These are phyloP conservation scores for Spencermartinsiella ligniputridi DNA, from an alignment of 1,139 yeast species.

Conservation along the genomic window DNA sequence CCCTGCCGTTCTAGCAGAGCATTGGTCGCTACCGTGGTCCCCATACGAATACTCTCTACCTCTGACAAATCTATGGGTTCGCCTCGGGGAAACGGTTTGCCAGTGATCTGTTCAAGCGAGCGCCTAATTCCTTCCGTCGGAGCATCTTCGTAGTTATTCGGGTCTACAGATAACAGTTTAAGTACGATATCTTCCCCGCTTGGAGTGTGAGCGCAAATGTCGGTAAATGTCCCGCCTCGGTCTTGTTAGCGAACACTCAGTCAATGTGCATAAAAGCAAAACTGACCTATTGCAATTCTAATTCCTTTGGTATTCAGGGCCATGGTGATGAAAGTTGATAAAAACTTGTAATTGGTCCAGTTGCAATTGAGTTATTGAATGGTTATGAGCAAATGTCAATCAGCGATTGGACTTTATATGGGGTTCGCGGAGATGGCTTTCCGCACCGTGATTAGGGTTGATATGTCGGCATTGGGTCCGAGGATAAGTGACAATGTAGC, in stretches of 20 bases:
- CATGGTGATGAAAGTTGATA: too few relatives aligned
- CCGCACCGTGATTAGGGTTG: too few relatives aligned
- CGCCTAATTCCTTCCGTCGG: conserved; percentile 88
- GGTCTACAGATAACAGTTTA: conserved; percentile 82
- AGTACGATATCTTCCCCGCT: conserved; percentile 45
- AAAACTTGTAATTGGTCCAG: too few relatives aligned
- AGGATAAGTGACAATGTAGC: too few relatives aligned
- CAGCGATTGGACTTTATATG: too few relatives aligned
- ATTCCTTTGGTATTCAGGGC: conserved; percentile 13
- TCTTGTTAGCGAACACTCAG: conserved; percentile 20
- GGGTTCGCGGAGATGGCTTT: too few relatives aligned
- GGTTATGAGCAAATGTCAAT: too few relatives aligned
- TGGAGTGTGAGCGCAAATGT: conserved; percentile 51
- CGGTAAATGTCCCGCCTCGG: conserved; percentile 78
- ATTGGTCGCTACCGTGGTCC: conserved; percentile 78
- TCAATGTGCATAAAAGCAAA: neutral
- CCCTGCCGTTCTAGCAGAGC: conserved; percentile 70
- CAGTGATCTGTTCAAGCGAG: conserved; percentile 57
- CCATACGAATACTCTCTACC: conserved; percentile 63
- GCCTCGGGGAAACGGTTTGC: conserved; percentile 42
- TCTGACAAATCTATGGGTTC: conserved; percentile 42
- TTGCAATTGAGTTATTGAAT: too few relatives aligned
- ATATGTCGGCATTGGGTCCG: too few relatives aligned
- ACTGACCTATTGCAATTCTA: conserved; percentile 21
- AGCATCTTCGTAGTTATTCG: conserved; percentile 80